Conservation (phyloP, 2,329 filamentous ascomycete genomes). For the Aspergillus sp. region DNA sequence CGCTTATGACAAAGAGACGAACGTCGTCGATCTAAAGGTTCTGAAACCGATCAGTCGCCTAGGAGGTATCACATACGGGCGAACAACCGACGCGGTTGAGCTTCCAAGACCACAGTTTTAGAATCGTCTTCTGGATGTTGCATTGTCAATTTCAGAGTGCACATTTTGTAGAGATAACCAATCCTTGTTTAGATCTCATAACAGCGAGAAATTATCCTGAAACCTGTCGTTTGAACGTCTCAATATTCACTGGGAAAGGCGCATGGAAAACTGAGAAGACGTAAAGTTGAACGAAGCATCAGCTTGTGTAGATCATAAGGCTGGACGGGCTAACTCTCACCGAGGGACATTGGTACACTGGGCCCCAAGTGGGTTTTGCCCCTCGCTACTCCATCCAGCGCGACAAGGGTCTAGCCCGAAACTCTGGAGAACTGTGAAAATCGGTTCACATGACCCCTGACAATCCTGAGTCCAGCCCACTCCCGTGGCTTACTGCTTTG, state of each 20-base stretch:
- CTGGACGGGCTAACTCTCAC: not conserved
- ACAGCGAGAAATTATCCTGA: not conserved
- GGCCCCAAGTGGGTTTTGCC: constrained; percentile 11
- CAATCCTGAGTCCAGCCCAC: constrained; percentile 1
- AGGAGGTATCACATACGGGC: constrained; percentile 82
- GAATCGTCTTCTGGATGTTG: not conserved
- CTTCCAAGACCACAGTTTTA: constrained; percentile 49
- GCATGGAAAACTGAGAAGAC: not conserved
- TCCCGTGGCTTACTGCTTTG: not conserved
- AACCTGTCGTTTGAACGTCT: not conserved
- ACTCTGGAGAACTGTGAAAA: not conserved
- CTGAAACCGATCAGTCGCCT: constrained; percentile 74
- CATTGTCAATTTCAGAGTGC: not conserved
- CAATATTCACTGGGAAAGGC: not conserved
- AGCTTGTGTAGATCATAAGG: not conserved
- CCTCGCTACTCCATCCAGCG: constrained; percentile 3
- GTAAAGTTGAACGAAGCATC: not conserved
- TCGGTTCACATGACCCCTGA: constrained; percentile 5
- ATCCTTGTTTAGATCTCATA: not conserved
- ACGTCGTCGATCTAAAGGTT: constrained; percentile 72
- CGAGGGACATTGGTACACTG: constrained; percentile 3
- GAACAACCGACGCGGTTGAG: constrained; percentile 69
- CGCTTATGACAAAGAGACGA: constrained; percentile 75
- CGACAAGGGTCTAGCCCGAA: constrained; percentile 6
- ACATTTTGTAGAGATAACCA: not conserved